Evolutionary conservation across 129 eudicot species (phyloP).

Genomic region (Deinandra increscens): DNA sequence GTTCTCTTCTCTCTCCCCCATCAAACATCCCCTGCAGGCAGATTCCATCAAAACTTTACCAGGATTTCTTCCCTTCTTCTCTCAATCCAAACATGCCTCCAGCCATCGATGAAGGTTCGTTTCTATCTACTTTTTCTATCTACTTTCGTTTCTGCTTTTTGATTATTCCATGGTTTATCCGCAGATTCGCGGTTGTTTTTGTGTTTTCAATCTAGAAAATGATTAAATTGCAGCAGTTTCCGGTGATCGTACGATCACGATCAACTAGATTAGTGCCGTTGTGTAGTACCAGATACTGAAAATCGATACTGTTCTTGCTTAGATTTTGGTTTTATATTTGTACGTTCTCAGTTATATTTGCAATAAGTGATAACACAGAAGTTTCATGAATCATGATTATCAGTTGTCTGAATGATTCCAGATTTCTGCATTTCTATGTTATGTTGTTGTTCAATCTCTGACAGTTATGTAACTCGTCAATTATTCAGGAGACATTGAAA

Average conservation of each 20-base stretch:
- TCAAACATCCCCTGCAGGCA: slow-evolving; percentile 34
- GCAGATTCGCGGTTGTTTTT: slow-evolving; percentile 18
- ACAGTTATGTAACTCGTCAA: slow-evolving; percentile 5
- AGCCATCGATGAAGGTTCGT: slow-evolving; percentile 35
- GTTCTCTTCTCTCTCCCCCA: slow-evolving; percentile 15
- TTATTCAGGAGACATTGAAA: slow-evolving; percentile 40
- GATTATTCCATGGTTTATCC: slow-evolving; percentile 2
- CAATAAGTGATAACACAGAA: too few species aligned
- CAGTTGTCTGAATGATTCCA: too few species aligned
- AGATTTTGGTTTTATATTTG: not conserved
- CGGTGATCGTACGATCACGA: slow-evolving; percentile 29
- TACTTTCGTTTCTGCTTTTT: slow-evolving; percentile 14
- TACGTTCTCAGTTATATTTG: not conserved
- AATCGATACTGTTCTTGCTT: not conserved
- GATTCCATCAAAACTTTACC: slow-evolving; percentile 18
- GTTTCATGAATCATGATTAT: too few species aligned
- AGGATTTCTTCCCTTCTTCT: not conserved
- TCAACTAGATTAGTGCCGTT: slow-evolving; percentile 19
- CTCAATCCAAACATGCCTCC: slow-evolving; percentile 38
- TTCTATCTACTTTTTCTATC: not conserved
- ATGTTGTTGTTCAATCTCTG: not conserved
- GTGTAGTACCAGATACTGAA: not conserved
- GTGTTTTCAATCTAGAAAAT: not conserved
- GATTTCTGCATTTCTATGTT: not conserved
- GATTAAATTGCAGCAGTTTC: not conserved